These are phyloP conservation scores for Paramyrothecium roridum DNA, from an alignment of 2,329 filamentous ascomycete species.

Conservation along the genomic window DNA sequence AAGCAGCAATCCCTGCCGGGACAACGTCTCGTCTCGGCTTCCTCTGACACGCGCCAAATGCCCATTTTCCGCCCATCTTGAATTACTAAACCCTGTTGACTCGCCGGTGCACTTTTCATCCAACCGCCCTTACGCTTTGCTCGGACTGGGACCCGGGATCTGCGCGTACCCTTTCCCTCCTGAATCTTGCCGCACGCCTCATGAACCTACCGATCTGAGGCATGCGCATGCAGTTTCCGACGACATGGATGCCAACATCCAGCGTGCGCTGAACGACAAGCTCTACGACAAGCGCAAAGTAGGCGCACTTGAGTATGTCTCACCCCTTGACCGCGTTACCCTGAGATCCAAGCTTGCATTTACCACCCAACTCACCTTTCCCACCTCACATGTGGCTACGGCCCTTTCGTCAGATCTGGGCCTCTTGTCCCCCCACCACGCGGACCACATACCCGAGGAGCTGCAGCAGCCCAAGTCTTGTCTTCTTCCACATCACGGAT, in stretches of 20 bases:
- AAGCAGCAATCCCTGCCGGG: too few species aligned
- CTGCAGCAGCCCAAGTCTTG: neutral
- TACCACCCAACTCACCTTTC: neutral
- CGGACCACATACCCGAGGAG: too few species aligned
- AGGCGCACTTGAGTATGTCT: constrained; percentile 85
- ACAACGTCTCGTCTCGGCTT: too few species aligned
- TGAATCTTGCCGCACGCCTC: neutral
- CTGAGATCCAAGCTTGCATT: neutral
- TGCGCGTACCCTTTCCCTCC: neutral
- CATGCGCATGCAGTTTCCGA: constrained; percentile 8
- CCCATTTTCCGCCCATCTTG: too few species aligned
- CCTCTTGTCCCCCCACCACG: too few species aligned
- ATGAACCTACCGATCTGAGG: neutral
- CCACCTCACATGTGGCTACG: neutral
- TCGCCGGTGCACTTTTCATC: too few species aligned
- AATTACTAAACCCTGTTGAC: too few species aligned
- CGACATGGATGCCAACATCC: constrained; percentile 82
- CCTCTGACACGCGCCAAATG: too few species aligned
- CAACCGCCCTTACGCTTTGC: too few species aligned
- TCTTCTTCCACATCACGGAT: neutral
- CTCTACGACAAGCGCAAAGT: constrained; percentile 98
- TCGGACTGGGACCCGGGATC: too few species aligned
- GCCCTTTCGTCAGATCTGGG: neutral
- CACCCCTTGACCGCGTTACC: constrained; percentile 2
- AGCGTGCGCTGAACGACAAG: constrained; percentile 93